phyloP scores from a whole-genome alignment of 2,329 filamentous ascomycete species.

The Diaporthe citriasiana region DNA sequence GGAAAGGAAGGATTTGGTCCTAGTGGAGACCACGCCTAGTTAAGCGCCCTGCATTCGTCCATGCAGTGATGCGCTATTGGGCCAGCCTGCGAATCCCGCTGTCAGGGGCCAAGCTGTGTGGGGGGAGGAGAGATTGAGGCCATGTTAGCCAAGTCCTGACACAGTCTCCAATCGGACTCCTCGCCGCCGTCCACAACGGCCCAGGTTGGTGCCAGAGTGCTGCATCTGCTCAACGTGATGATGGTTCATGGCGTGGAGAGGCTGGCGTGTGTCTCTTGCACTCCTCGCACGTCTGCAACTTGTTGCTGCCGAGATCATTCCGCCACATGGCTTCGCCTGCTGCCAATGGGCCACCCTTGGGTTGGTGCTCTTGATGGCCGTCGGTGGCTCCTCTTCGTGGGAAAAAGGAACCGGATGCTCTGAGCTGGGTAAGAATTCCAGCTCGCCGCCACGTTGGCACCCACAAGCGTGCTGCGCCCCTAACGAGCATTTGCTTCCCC shows the following conservation, averaged over 20 bases:
- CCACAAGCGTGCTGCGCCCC: constrained; percentile 29
- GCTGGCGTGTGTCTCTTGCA: not conserved
- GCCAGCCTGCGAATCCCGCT: constrained; percentile 15
- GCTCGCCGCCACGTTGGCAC: constrained; percentile 5
- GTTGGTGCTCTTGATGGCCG: not conserved
- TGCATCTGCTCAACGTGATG: not conserved
- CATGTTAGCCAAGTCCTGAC: constrained; percentile 6
- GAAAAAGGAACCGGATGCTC: not conserved
- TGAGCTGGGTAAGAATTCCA: not conserved
- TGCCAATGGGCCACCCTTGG: not conserved
- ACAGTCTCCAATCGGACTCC: not conserved
- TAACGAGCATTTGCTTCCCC: constrained; percentile 13
- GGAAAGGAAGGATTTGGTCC: constrained; percentile 1
- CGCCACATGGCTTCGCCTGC: not conserved
- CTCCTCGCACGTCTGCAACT: not conserved
- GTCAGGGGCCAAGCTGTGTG: constrained; percentile 29
- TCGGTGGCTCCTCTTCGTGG: not conserved
- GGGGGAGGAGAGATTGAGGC: constrained; percentile 11
- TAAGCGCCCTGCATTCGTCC: constrained; percentile 18
- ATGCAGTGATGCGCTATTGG: constrained; percentile 38
- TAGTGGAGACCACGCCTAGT: constrained; percentile 7
- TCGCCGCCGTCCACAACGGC: not conserved
- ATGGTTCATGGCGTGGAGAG: too few relatives aligned
- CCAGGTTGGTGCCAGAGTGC: not conserved
- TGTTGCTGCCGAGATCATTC: not conserved